Base-by-base conservation (phyloP, 2,329 filamentous ascomycete species). In the Dothideomycetes sp. region DNA sequence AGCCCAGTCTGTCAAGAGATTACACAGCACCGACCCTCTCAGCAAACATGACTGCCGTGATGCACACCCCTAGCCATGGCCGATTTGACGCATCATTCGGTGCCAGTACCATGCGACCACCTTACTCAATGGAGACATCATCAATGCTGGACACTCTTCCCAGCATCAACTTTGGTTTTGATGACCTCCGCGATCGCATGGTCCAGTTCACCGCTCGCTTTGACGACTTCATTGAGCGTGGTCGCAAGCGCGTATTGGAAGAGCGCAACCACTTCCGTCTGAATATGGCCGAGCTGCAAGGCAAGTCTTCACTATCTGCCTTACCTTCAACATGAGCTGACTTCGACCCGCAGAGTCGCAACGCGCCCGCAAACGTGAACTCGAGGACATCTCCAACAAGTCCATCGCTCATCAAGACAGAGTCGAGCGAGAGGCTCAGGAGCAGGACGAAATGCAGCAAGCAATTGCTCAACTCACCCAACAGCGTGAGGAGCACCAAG, bases 151-250 rank as follows among this genome's bases (percentile, higher is more conserved):
- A 87, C 58, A 77, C 77, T 36, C 76, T 98, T 7, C 91, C 91
- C 27, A 84, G 74, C 58, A 84, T 94, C 61, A 87, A 94, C 62
- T 96, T 98, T 60, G 87, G 87, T 43, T 96, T 96, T 61, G 88
- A 96, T 52, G 86, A 95, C 51, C 65, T 98, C 56, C 88, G 89
- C 63, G 86, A 89, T 54, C 84, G 87, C 63, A 96, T 98, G 91
- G 75, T 81, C 39, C 85, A 84, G 47, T 98, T 98, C 59, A 95
- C 84, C 0, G 73, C 77, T 7, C 82, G 78, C 51, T 98, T 98
- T 52, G 91, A 98, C 57, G 79, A 80, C 0, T 96, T 95, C 52
- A 95, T 98, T 47, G 89, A 94, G 55, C 79, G 84, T 47, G 87
- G 88, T 0, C 75, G 89, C 36, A 93, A 93, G 61, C 77, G 84